Percentiles rank a stretch among this genome's conserved stretches.
Evolutionary conservation across 148 eudicot species (phyloP).

Genomic region (Chenopodium formosanum): DNA sequence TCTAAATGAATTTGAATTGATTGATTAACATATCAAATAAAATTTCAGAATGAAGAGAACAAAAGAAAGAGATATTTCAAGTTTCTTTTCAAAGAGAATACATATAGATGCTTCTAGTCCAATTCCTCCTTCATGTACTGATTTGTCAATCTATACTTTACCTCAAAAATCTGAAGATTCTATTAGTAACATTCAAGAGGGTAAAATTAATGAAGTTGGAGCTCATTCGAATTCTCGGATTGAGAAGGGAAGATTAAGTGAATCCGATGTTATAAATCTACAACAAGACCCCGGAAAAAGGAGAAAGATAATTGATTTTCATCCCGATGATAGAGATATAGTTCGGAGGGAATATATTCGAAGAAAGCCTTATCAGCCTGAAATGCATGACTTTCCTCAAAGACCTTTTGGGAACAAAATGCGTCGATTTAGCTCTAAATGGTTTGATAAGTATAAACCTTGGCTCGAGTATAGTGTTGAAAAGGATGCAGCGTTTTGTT

Average conservation of each 20-base stretch:
- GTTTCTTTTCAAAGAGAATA: not conserved
- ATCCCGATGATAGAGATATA: not conserved
- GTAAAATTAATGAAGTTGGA: not conserved
- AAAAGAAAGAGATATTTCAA: not conserved
- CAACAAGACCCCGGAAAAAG: conserved; percentile 4
- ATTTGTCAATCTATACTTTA: too few species aligned
- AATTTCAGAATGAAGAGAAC: not conserved
- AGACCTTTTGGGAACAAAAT: not conserved
- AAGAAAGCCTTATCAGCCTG: conserved; percentile 7
- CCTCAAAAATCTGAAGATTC: too few species aligned
- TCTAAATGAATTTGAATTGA: not conserved
- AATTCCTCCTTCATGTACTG: not conserved
- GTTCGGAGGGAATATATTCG: conserved; percentile 5
- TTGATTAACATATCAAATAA: too few species aligned
- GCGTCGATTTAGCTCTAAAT: not conserved
- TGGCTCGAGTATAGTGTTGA: conserved; percentile 11
- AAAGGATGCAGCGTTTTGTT: not conserved
- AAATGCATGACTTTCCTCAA: not conserved
- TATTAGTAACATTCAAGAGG: not conserved
- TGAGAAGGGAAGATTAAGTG: not conserved
- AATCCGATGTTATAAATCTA: not conserved
- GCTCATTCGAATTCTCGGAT: not conserved
- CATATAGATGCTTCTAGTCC: not conserved
- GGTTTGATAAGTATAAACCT: not conserved
- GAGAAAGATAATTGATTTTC: not conserved